These are phyloP conservation scores for Stenogyne calaminthoides DNA, from an alignment of 305 asterid genomes.

Conservation along the genomic window DNA sequence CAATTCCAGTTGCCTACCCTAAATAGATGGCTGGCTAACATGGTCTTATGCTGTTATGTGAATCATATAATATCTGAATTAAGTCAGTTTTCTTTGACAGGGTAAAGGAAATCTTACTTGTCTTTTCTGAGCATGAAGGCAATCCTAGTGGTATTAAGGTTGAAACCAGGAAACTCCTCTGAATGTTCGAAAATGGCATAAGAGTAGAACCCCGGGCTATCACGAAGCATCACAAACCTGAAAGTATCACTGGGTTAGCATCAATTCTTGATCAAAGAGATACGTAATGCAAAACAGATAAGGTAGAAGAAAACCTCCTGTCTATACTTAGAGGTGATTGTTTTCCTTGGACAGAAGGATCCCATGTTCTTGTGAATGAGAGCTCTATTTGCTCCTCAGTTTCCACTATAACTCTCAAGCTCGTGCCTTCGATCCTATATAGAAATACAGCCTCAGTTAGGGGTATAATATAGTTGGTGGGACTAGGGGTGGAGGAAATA, in stretches of 20 bases:
- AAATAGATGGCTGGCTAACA: no score
- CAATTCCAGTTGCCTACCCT: neutral
- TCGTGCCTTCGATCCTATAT: slow-evolving; percentile 64
- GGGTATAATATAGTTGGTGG: slow-evolving; percentile 1
- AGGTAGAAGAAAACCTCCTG: slow-evolving; percentile 46
- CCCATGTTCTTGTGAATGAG: slow-evolving; percentile 71
- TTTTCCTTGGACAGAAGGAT: slow-evolving; percentile 55
- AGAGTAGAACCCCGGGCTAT: slow-evolving; percentile 73
- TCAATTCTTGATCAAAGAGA: slow-evolving; percentile 9
- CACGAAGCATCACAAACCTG: slow-evolving; percentile 78
- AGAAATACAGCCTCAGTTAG: slow-evolving; percentile 11
- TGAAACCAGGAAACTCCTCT: slow-evolving; percentile 68
- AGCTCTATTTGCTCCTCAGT: slow-evolving; percentile 61
- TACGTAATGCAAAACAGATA: neutral
- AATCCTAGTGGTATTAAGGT: slow-evolving; percentile 70
- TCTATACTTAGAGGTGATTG: slow-evolving; percentile 63
- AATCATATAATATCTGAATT: neutral
- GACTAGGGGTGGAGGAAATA: no score
- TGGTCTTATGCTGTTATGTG: neutral
- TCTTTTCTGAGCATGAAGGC: slow-evolving; percentile 82
- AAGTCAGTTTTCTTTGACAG: slow-evolving; percentile 7
- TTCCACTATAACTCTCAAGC: slow-evolving; percentile 47
- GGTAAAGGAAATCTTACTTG: slow-evolving; percentile 44
- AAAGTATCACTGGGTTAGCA: slow-evolving; percentile 21
- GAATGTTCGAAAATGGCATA: slow-evolving; percentile 76